phyloP scores from a whole-genome alignment of 208 protist genomes.

The Trypanosoma platydactyli region DNA sequence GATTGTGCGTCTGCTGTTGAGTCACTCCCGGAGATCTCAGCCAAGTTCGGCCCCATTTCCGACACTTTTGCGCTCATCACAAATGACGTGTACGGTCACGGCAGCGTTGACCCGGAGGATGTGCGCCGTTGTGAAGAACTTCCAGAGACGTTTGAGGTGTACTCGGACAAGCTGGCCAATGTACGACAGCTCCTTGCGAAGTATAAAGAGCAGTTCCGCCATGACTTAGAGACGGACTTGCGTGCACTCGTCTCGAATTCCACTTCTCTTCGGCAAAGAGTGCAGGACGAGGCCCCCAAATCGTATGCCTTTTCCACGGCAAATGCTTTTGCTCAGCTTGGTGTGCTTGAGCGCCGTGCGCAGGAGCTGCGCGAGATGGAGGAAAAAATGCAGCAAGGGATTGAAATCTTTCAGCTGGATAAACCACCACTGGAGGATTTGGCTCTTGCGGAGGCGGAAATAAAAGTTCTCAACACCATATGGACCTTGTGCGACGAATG shows the following conservation, averaged over 20 bases:
- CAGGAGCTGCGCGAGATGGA: constrained; percentile 63
- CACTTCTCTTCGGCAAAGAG: constrained; percentile 79
- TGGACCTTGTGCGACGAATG: constrained; percentile 94
- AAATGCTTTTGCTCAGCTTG: constrained; percentile 84
- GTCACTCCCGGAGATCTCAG: constrained; percentile 78
- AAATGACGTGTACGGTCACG: constrained; percentile 85
- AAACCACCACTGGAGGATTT: constrained; percentile 92
- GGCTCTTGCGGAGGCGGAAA: constrained; percentile 69
- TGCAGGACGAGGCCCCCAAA: constrained; percentile 85
- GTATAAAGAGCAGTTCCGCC: constrained; percentile 95
- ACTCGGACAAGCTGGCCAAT: constrained; percentile 79
- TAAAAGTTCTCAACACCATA: constrained; percentile 87
- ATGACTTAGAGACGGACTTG: constrained; percentile 90
- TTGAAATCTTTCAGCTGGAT: constrained; percentile 96
- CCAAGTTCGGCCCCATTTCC: constrained; percentile 91
- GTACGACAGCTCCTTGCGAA: constrained; percentile 89
- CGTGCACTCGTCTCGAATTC: constrained; percentile 86
- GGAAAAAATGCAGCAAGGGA: constrained; percentile 86
- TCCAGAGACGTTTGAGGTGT: constrained; percentile 84
- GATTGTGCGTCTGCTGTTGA: constrained; percentile 77
- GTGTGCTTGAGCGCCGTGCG: constrained; percentile 76
- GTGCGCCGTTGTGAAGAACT: constrained; percentile 87
- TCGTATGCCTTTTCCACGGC: constrained; percentile 56
- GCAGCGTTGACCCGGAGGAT: constrained; percentile 74
- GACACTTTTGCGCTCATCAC: constrained; percentile 95